These are phyloP conservation scores for Coemansia sp. DNA, from an alignment of 192 early-diverging fungal species.

Conservation along the genomic window DNA sequence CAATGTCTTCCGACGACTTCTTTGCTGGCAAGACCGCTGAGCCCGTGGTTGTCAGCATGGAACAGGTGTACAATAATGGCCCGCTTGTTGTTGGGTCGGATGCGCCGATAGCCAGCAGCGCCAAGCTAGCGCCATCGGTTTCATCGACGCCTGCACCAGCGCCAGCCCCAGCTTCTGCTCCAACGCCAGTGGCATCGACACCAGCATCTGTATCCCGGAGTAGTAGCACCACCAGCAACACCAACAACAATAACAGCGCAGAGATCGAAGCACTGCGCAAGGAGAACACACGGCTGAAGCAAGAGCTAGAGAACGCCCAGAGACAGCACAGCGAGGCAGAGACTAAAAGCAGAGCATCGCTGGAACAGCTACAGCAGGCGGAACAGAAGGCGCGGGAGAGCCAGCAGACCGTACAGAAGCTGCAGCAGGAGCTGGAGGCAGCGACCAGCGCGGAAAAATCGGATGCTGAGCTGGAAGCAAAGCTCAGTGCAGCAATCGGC, in stretches of 20 bases:
- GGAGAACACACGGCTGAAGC: constrained; percentile 59
- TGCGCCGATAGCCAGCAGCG: constrained; percentile 2
- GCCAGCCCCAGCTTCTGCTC: constrained; percentile 2
- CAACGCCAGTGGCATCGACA: not conserved
- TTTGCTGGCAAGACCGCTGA: constrained; percentile 82
- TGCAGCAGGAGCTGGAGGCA: constrained; percentile 16
- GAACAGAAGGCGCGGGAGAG: constrained; percentile 14
- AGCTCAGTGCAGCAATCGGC: constrained; percentile 17
- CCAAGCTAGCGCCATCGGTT: not conserved
- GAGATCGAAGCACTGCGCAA: constrained; percentile 78
- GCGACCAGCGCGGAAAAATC: constrained; percentile 4
- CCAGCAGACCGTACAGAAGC: constrained; percentile 9
- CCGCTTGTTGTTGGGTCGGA: constrained; percentile 31
- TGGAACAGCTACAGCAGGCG: constrained; percentile 15
- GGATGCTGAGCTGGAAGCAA: constrained; percentile 10
- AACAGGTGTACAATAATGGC: constrained; percentile 23
- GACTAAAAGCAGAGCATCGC: constrained; percentile 1
- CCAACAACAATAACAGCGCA: constrained; percentile 56
- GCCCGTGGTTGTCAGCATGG: constrained; percentile 61
- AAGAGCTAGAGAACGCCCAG: constrained; percentile 24
- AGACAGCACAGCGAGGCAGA: constrained; percentile 18
- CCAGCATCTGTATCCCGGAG: constrained; percentile 1
- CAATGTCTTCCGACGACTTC: constrained; percentile 89
- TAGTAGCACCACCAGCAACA: constrained; percentile 45
- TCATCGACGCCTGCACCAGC: constrained; percentile 8